These are phyloP conservation scores for Thermochaetoides thermophila DNA, from an alignment of 495 filamentous ascomycete species.

Conservation along the genomic window DNA sequence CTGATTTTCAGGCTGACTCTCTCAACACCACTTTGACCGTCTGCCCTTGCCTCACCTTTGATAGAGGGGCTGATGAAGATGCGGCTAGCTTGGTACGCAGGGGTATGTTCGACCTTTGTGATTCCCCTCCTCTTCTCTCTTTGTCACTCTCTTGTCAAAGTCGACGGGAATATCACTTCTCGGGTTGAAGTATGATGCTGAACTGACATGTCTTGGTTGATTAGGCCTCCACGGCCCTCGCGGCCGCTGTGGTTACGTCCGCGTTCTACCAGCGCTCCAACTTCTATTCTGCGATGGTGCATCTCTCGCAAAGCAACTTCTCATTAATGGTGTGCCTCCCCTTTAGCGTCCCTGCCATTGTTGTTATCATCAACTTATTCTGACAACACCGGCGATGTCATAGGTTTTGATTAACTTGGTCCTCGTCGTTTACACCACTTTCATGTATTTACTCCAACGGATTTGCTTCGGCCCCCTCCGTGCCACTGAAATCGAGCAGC, in stretches of 20 bases:
- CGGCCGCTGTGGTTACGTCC: constrained; percentile 41
- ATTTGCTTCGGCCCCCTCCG: constrained; percentile 84
- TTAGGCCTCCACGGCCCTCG: constrained; percentile 15
- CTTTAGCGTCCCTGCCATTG: too few species aligned
- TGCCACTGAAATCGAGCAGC: constrained; percentile 86
- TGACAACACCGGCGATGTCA: too few species aligned
- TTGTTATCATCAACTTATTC: too few species aligned
- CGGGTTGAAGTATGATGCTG: too few species aligned
- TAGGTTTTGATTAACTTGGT: constrained; percentile 82
- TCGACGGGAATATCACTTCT: too few species aligned
- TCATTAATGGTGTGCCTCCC: constrained; percentile 72
- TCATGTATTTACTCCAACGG: constrained; percentile 77
- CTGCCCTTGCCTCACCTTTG: too few species aligned
- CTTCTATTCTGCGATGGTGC: constrained; percentile 94
- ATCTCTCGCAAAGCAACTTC: constrained; percentile 86
- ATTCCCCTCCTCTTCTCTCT: too few species aligned
- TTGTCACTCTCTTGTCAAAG: too few species aligned
- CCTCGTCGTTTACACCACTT: constrained; percentile 55
- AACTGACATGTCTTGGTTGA: constrained; percentile 7
- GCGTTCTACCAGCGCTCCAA: constrained; percentile 91
- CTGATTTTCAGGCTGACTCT: constrained; percentile 11
- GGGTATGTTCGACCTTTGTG: too few species aligned
- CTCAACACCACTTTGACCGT: not conserved
- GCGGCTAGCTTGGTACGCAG: constrained; percentile 42
- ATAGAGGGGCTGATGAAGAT: constrained; percentile 28